These are phyloP conservation scores for Myriosclerotinia duriaeana DNA, from an alignment of 2,329 filamentous ascomycete genomes.

Conservation along the genomic window DNA sequence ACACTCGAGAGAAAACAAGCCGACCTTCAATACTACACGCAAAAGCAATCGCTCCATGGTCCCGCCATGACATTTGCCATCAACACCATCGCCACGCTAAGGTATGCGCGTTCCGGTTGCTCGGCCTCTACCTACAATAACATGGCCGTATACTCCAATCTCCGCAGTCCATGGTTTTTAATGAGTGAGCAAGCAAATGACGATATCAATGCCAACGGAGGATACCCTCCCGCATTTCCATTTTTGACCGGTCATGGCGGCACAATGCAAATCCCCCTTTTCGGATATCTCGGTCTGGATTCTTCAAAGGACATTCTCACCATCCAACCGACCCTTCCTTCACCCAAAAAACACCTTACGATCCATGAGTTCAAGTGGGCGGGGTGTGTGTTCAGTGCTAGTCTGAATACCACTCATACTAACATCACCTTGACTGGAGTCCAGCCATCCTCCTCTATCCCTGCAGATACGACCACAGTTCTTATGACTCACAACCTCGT, in stretches of 20 bases:
- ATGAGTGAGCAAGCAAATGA: slow-evolving; percentile 68
- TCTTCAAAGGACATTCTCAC: slow-evolving; percentile 59
- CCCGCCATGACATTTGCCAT: slow-evolving; percentile 74
- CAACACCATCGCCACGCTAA: slow-evolving; percentile 65
- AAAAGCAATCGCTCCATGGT: slow-evolving; percentile 49
- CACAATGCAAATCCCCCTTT: slow-evolving; percentile 64
- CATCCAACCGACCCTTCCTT: slow-evolving; percentile 63
- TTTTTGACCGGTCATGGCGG: slow-evolving; percentile 72
- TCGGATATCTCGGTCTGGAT: slow-evolving; percentile 66
- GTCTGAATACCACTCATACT: slow-evolving; percentile 48
- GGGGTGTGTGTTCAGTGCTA: slow-evolving; percentile 22
- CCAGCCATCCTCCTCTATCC: slow-evolving; percentile 43
- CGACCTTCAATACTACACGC: slow-evolving; percentile 27
- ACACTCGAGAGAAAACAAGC: slow-evolving; percentile 3
- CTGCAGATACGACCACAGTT: slow-evolving; percentile 37
- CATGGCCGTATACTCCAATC: slow-evolving; percentile 62
- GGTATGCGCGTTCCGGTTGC: slow-evolving; percentile 65
- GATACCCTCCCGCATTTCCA: slow-evolving; percentile 67
- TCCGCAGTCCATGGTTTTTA: slow-evolving; percentile 66
- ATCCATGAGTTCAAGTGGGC: slow-evolving; percentile 33
- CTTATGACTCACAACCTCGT: slow-evolving; percentile 49
- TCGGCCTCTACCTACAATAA: slow-evolving; percentile 66
- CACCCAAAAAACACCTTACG: slow-evolving; percentile 50
- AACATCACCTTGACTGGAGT: slow-evolving; percentile 46
- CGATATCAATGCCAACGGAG: slow-evolving; percentile 57